Evolutionary conservation across 192 early-diverging fungal species (phyloP).

Genomic region (Kappamyces sp.): DNA sequence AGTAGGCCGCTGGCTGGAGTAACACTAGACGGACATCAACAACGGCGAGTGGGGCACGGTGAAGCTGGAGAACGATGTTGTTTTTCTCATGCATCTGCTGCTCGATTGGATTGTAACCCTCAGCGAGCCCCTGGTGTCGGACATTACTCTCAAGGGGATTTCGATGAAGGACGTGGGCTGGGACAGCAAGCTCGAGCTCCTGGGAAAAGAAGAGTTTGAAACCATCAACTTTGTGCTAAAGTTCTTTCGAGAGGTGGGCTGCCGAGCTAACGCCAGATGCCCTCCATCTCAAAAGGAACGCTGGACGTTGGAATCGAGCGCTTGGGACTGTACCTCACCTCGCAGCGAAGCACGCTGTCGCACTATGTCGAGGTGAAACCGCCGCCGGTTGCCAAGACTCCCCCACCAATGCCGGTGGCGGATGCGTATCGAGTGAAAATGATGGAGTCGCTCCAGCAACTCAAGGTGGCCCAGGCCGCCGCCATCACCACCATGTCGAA

Average conservation of each 20-base stretch:
- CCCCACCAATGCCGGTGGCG: no score
- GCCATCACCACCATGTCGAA: no score
- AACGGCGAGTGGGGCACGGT: slow-evolving; percentile 19
- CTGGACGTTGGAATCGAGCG: neutral
- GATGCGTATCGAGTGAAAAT: no score
- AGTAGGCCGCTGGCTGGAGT: neutral
- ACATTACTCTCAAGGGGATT: neutral
- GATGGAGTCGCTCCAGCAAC: no score
- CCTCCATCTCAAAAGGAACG: slow-evolving; percentile 10
- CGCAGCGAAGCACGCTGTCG: neutral
- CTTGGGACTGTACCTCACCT: neutral
- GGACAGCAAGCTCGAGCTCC: slow-evolving; percentile 12
- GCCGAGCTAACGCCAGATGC: neutral
- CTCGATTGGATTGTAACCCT: slow-evolving; percentile 32
- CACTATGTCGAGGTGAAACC: neutral
- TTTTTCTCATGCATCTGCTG: slow-evolving; percentile 21
- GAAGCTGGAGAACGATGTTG: neutral
- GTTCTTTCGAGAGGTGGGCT: slow-evolving; percentile 17
- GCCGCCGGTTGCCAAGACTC: neutral
- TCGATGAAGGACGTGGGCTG: neutral
- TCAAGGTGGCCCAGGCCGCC: no score
- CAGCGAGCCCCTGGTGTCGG: slow-evolving; percentile 15
- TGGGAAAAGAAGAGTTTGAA: slow-evolving; percentile 22
- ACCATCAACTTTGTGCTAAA: slow-evolving; percentile 34
- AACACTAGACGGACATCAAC: slow-evolving; percentile 24